Conservation (phyloP, 305 asterid species). For the Fraxinus platypoda region DNA sequence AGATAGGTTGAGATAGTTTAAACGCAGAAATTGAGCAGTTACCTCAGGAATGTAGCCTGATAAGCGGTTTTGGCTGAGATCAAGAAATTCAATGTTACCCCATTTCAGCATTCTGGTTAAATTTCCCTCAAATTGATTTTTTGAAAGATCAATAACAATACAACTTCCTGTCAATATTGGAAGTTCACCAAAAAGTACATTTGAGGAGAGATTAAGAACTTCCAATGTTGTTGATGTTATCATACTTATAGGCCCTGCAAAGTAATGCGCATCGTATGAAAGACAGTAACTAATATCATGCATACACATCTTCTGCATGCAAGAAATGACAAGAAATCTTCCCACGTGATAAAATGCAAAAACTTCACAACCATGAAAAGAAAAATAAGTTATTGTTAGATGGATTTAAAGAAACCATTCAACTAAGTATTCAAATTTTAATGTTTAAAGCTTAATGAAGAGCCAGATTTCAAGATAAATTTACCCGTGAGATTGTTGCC, state of each 20-base stretch:
- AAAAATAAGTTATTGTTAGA: background rate
- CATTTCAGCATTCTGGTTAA: slow-evolving; percentile 70
- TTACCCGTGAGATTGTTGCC: slow-evolving; percentile 89
- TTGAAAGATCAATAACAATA: slow-evolving; percentile 66
- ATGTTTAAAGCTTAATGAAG: background rate
- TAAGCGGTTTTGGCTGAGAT: slow-evolving; percentile 79
- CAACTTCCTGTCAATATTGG: slow-evolving; percentile 83
- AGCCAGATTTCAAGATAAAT: background rate
- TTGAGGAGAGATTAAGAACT: slow-evolving; percentile 75
- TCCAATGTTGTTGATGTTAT: slow-evolving; percentile 76
- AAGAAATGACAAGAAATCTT: background rate
- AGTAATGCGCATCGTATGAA: slow-evolving; percentile 14
- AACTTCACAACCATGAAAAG: background rate
- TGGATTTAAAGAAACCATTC: background rate
- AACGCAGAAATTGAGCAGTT: slow-evolving; percentile 77
- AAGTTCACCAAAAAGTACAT: slow-evolving; percentile 78
- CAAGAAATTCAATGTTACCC: slow-evolving; percentile 82
- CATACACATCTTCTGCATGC: background rate
- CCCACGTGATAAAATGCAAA: background rate
- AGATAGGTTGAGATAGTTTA: slow-evolving; percentile 77
- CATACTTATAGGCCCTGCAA: slow-evolving; percentile 71
- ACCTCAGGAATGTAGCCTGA: slow-evolving; percentile 70
- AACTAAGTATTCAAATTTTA: background rate
- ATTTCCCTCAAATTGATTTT: slow-evolving; percentile 71
- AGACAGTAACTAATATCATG: background rate